Conservation (phyloP, 495 filamentous ascomycete species). For the Immersiella caudata region DNA sequence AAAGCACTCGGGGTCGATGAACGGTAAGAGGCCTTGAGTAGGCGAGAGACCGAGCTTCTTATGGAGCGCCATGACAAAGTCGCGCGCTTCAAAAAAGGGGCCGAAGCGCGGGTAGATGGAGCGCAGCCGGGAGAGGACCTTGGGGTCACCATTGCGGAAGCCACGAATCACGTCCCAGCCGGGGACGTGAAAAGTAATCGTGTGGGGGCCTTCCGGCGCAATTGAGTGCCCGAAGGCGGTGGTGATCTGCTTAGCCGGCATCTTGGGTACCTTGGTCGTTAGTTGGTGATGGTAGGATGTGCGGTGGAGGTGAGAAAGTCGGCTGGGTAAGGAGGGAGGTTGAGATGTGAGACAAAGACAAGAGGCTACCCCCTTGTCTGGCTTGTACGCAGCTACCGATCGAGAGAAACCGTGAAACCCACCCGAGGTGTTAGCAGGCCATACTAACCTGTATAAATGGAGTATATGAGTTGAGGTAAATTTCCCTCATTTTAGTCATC, state of each 20-base stretch:
- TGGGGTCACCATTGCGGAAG: slow-evolving; percentile 39
- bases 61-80: slow-evolving; percentile 2
- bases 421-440: too few species aligned
- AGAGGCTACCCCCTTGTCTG: neutral
- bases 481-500: too few species aligned
- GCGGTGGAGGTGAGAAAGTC: neutral
- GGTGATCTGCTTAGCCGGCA: slow-evolving; percentile 39
- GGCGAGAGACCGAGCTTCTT: slow-evolving; percentile 25
- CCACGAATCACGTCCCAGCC: slow-evolving; percentile 35
- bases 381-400: neutral
- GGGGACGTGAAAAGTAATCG: slow-evolving; percentile 42
- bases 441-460: too few species aligned
- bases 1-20: slow-evolving; percentile 33
- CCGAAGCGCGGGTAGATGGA: slow-evolving; percentile 50
- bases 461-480: too few species aligned
- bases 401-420: neutral
- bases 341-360: neutral
- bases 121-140: slow-evolving; percentile 31
- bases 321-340: neutral
- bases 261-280: slow-evolving; percentile 27
- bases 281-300: neutral
- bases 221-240: slow-evolving; percentile 43
- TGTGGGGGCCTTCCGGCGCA: slow-evolving; percentile 47
- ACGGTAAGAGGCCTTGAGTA: slow-evolving; percentile 36
- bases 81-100: slow-evolving; percentile 32